Evolutionary conservation across 2,329 filamentous ascomycete species (phyloP).

Genomic region (Calonectria crousiana): DNA sequence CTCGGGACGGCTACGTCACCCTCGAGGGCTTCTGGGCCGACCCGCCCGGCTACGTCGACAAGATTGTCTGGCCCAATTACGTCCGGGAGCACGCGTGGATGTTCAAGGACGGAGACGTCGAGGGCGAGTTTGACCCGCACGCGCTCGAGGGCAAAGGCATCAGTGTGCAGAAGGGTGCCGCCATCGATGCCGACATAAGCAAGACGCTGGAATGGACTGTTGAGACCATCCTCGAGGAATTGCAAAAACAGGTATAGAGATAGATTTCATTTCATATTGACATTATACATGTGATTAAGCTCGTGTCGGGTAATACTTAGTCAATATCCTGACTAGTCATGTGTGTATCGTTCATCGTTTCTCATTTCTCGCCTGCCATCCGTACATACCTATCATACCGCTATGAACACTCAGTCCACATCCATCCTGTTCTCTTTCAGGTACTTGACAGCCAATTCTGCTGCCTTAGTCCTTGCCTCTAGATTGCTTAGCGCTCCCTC

Average conservation of each 20-base stretch:
- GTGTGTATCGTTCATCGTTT: neutral
- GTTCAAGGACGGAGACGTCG: constrained; percentile 77
- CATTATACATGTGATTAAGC: neutral
- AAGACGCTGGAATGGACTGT: constrained; percentile 77
- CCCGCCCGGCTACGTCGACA: constrained; percentile 92
- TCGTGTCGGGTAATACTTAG: neutral
- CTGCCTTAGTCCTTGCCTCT: constrained; percentile 69
- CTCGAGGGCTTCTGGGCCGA: constrained; percentile 95
- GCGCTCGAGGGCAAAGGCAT: constrained; percentile 60
- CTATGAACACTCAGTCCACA: neutral
- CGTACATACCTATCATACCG: constrained; percentile 1
- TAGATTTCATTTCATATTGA: neutral
- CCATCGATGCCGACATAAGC: constrained; percentile 69
- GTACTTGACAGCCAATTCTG: constrained; percentile 60
- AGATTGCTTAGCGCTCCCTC: constrained; percentile 59
- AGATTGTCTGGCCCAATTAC: constrained; percentile 97
- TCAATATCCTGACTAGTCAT: neutral
- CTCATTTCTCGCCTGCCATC: neutral
- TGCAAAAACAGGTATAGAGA: constrained; percentile 49
- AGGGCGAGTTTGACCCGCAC: constrained; percentile 63
- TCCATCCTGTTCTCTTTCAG: constrained; percentile 42
- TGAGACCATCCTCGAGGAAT: constrained; percentile 65
- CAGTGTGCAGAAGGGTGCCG: constrained; percentile 60
- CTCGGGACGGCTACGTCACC: constrained; percentile 82
- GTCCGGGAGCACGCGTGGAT: constrained; percentile 84